Base-by-base conservation (phyloP, 352 stramenopile genomes). In the Globisporangium spiculum region DNA sequence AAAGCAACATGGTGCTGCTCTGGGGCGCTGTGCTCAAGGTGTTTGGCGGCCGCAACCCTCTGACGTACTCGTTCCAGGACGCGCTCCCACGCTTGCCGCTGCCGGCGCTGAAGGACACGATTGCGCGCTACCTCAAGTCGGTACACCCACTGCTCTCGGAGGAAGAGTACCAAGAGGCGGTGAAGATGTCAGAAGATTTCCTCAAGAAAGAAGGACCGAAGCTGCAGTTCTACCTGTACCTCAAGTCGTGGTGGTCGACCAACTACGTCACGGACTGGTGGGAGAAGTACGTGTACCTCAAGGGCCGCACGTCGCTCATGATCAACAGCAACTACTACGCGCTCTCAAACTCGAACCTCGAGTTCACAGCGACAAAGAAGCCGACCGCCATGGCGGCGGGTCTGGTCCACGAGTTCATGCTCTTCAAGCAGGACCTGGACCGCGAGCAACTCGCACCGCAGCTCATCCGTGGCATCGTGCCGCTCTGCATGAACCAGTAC, bases 271-370 rank as follows among this genome's bases (percentile, higher is more conserved):
- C 86, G 57, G 89, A 96, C 80, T 95, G 87, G 86, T 96, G 89
- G 89, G 89, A 96, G 75, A 90, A 94, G 72, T 96, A 96, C 69
- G 89, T 96, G 62, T 96, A 95, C 74, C 75, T 96, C 30, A 92
- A 92, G 63, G 87, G 88, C 68, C 88, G 91, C 65, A 92, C 81
- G 56, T 94, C 90, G 30, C 79, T 97, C 67, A 92, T 93, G 80
- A 96, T 97, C 74, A 97, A 97, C 77, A 94, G 83, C 75, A 97
- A 97, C 75, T 97, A 97, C 80, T 97, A 97, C 66, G 89, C 86
- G 7, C 78, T 97, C 24, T 87, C 83, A 8, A 75, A 78, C 24
- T 59, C 77, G 22, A 91, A 92, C 63, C 60, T 92, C 4, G 66
- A 90, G 26, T 90, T 88, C 62, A 77, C 79, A 60, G 75, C 83